A percentile compares a stretch with the other conserved stretches of the same genome.
Conservation (phyloP, 371 early-diverging fungal species). For the Nosema bombycis region DNA sequence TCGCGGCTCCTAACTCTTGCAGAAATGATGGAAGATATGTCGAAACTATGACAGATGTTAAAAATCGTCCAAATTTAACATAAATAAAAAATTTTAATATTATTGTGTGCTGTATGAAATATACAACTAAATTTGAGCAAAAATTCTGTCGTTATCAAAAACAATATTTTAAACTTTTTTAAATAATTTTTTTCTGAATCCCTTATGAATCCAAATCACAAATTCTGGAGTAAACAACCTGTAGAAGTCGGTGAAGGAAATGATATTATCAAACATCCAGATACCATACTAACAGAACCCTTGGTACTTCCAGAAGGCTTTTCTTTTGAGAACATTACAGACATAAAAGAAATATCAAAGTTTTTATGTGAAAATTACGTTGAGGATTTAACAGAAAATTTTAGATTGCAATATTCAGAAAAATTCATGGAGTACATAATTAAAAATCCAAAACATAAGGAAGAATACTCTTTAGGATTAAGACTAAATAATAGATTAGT, state of each 20-base stretch:
- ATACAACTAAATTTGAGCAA: no score
- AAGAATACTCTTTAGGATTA: slow-evolving; percentile 57
- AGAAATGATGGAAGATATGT: not conserved
- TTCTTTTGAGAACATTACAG: slow-evolving; percentile 34
- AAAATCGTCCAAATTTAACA: not conserved
- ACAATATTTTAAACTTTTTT: no score
- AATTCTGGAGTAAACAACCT: slow-evolving; percentile 63
- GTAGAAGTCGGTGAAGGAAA: slow-evolving; percentile 39
- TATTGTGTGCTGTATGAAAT: not conserved
- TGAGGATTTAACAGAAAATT: slow-evolving; percentile 40
- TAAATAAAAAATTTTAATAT: not conserved
- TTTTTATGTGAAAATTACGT: slow-evolving; percentile 61
- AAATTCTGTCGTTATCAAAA: no score
- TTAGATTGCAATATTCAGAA: slow-evolving; percentile 54
- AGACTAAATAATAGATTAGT: slow-evolving; percentile 35
- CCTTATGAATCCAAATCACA: slow-evolving; percentile 31
- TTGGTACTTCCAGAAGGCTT: slow-evolving; percentile 45
- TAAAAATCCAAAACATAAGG: slow-evolving; percentile 17
- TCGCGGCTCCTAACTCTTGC: not conserved
- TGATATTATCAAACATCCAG: slow-evolving; percentile 18
- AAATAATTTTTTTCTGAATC: not conserved
- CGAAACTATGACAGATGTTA: not conserved
- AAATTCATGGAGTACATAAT: slow-evolving; percentile 58
- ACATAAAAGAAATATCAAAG: slow-evolving; percentile 28
- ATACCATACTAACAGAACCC: slow-evolving; percentile 6